These are phyloP conservation scores for Candida pseudofarinosa DNA, from an alignment of 805 yeast species.

Conservation along the genomic window DNA sequence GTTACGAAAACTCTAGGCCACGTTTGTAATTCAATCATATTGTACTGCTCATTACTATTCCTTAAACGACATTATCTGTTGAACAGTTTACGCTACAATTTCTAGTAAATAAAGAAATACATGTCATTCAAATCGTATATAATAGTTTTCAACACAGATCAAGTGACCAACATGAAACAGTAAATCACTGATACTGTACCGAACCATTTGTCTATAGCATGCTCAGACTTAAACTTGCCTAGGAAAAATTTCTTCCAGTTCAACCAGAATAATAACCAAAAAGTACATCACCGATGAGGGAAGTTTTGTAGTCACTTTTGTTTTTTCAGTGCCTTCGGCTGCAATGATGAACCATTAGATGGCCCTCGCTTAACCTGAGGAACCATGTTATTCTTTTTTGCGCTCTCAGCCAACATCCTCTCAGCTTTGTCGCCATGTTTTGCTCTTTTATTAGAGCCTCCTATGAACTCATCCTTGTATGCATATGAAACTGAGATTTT, in stretches of 20 bases:
- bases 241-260: too few species aligned
- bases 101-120: too few species aligned
- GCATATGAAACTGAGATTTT: conserved; percentile 66
- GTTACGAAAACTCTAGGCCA: conserved; percentile 43
- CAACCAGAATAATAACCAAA: too few species aligned
- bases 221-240: too few species aligned
- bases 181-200: too few species aligned
- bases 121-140: too few species aligned
- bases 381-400: conserved; percentile 38
- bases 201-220: too few species aligned
- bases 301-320: neutral
- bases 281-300: too few species aligned
- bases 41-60: neutral
- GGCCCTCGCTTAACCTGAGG: neutral
- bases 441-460: conserved; percentile 38
- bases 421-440: conserved; percentile 81
- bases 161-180: too few species aligned
- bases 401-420: conserved; percentile 63
- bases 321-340: neutral
- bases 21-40: conserved; percentile 15
- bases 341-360: neutral
- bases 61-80: neutral
- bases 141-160: too few species aligned
- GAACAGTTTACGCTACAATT: too few species aligned
- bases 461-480: conserved; percentile 50